Conservation (phyloP, 108 stramenopile species). For the Cylindrotheca closterium region DNA sequence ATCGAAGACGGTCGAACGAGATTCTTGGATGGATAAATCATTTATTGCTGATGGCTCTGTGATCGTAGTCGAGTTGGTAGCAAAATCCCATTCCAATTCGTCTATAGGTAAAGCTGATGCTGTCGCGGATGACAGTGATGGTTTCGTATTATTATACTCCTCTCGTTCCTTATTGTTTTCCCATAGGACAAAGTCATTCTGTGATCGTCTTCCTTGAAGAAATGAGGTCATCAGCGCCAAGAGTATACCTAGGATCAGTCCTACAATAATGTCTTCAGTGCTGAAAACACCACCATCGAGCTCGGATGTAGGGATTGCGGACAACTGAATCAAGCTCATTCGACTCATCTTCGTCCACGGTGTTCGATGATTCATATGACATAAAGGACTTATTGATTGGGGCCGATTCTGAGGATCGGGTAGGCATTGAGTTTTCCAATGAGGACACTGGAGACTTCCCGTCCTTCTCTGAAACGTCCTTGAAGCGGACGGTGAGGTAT, state of each 20-base stretch:
- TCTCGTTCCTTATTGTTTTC: not conserved
- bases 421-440: too few species aligned
- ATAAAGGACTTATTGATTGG: too few species aligned
- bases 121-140: not conserved
- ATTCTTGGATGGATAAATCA: not conserved
- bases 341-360: too few species aligned
- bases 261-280: conserved; percentile 42
- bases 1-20: conserved; percentile 17
- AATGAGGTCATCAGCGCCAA: conserved; percentile 45
- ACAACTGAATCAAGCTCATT: too few species aligned
- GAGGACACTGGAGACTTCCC: too few species aligned
- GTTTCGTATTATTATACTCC: not conserved
- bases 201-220: conserved; percentile 26
- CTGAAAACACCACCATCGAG: conserved; percentile 11
- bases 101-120: not conserved
- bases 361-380: too few species aligned
- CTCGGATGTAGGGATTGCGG: too few species aligned
- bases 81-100: not conserved
- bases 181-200: conserved; percentile 30
- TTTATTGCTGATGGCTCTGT: not conserved
- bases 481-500: too few species aligned
- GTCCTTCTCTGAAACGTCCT: too few species aligned
- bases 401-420: too few species aligned
- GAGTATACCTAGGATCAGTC: conserved; percentile 40
- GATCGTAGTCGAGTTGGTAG: not conserved